Conservation (phyloP, 108 stramenopile genomes). For the Fistulifera solaris region DNA sequence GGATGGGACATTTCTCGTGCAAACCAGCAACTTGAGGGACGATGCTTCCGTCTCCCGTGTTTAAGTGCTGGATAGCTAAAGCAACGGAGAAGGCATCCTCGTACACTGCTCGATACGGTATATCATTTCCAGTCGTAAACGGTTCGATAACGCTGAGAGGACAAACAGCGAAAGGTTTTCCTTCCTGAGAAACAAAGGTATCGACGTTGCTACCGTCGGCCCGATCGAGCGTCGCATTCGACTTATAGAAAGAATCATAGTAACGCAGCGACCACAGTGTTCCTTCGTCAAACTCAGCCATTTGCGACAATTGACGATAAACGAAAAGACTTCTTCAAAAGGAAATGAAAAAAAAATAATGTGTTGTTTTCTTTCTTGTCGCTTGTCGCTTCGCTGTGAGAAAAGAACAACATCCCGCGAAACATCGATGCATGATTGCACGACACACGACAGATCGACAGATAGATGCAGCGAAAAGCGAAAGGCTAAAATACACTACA, state of each 20-base stretch:
- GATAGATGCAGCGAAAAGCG: too few relatives aligned
- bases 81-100: constrained; percentile 8
- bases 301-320: too few relatives aligned
- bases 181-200: not conserved
- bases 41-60: constrained; percentile 35
- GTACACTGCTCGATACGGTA: not conserved
- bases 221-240: not conserved
- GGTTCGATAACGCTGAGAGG: not conserved
- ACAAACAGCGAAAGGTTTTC: not conserved
- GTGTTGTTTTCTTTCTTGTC: too few relatives aligned
- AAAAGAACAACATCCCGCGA: too few relatives aligned
- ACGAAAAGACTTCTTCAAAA: too few relatives aligned
- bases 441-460: too few relatives aligned
- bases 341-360: too few relatives aligned
- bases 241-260: not conserved
- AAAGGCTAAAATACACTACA: too few relatives aligned
- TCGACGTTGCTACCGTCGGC: not conserved
- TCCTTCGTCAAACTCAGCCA: not conserved
- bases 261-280: not conserved
- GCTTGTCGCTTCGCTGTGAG: too few relatives aligned
- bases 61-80: constrained; percentile 40
- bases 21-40: constrained; percentile 33
- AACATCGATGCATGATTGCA: too few relatives aligned
- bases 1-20: constrained; percentile 17
- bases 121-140: not conserved